Evolutionary conservation across 768 basidiomycete genomes (phyloP).

Genomic region (Lepiota brunneoincarnata): DNA sequence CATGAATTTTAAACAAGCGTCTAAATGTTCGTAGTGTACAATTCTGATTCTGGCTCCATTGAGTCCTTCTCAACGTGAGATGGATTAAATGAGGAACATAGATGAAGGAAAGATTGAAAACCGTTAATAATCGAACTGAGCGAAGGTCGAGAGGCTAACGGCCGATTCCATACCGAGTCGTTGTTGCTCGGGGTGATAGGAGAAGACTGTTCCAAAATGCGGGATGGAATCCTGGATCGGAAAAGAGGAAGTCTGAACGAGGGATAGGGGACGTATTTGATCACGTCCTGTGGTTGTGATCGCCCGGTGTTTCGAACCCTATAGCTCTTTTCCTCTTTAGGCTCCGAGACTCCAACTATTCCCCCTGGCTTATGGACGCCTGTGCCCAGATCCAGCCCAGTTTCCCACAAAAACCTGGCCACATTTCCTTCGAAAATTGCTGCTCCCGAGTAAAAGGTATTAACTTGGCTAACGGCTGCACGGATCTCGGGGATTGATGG

Average conservation of each 20-base stretch:
- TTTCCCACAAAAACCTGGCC: slow-evolving; percentile 77
- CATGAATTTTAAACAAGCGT: background rate
- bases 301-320: slow-evolving; percentile 14
- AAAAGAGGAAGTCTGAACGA: slow-evolving; percentile 12
- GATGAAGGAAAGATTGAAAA: slow-evolving; percentile 1
- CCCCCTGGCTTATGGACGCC: slow-evolving; percentile 8
- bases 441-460: slow-evolving; percentile 69
- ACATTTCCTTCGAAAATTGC: slow-evolving; percentile 80
- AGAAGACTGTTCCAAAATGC: slow-evolving; percentile 18
- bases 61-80: background rate
- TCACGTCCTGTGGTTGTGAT: slow-evolving; percentile 9
- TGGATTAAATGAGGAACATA: background rate
- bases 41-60: background rate
- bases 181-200: slow-evolving; percentile 19
- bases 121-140: background rate
- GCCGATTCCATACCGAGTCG: background rate
- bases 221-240: slow-evolving; percentile 17
- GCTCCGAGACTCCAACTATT: slow-evolving; percentile 15
- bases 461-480: slow-evolving; percentile 50
- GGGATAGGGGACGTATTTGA: background rate
- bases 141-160: background rate
- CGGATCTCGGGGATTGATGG: slow-evolving; percentile 55
- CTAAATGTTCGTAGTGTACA: background rate
- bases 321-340: slow-evolving; percentile 12
- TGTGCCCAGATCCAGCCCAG: slow-evolving; percentile 32